Base-by-base conservation (phyloP, 371 early-diverging fungal genomes). In the Mucor saturninus region DNA sequence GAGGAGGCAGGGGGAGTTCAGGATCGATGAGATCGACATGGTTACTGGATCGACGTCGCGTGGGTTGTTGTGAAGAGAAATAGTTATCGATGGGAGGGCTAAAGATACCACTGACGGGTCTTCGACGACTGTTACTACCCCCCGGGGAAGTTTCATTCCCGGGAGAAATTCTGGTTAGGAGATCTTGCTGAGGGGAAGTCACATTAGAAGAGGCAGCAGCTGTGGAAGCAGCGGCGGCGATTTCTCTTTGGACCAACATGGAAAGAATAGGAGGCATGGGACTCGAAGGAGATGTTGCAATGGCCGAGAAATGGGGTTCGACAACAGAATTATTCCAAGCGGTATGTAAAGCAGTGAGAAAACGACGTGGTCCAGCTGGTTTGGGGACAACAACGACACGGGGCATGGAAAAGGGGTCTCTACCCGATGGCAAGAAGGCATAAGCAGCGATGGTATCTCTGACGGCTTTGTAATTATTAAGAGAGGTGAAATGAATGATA, bases 321-420 rank as follows among this genome's bases (percentile, higher is more conserved):
- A 85, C 73, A 1, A 78, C 70, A 0, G 82, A 71, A 28, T 74
- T 71, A 54, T 79, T 73, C 59, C 82, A 77, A 7, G 80, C 84
- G 0, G 84, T 83, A 64, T 84, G 85, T n/a, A 86, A 68, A 0
- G 85, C 84, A 0, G 83, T 81, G 56, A 86, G 58, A 39, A 86
- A 77, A 11, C 85, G 71, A 4, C 84, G 68, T 11, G 87, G 87
- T 11, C 87, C 87, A 29, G 81, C 84, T 1, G 87, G 87, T 61
- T 86, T 86, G 1, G 85, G 84, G 11, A 86, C 76, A 6, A 86
- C 83, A 28, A 86, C 65, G 4, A 86, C 74, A 29, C 83, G 83
- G 10, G 84, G 86, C 59, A 79, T 68, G 2, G 67, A 60, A 15
- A 56, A 69, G 28, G 74, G 71, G 13, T 66, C 62, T 13, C 56